phyloP scores from a whole-genome alignment of 306 rosid species.

The Glycyrrhiza uralensis region DNA sequence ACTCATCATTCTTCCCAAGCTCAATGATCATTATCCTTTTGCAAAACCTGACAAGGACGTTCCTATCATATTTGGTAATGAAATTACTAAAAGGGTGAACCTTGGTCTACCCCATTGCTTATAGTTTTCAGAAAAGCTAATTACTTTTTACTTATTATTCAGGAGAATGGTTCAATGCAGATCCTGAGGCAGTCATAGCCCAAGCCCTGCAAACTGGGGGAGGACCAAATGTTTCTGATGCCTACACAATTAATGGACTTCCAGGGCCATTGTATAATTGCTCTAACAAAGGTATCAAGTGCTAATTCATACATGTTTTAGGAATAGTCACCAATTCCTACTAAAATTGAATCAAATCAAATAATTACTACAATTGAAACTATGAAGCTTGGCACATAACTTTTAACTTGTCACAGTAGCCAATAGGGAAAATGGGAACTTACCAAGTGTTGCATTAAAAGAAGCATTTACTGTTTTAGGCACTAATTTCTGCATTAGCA shows the following conservation, averaged over 20 bases:
- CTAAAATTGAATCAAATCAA: not conserved
- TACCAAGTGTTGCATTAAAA: too few species aligned
- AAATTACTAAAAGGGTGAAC: not conserved
- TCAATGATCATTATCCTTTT: conserved; percentile 42
- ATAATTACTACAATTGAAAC: not conserved
- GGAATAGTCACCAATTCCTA: not conserved
- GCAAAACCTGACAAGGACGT: conserved; percentile 44
- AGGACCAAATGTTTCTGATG: conserved; percentile 71
- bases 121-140: not conserved
- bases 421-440: too few species aligned
- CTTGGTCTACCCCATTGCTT: not conserved
- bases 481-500: too few species aligned
- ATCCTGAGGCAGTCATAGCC: conserved; percentile 53
- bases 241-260: conserved; percentile 63
- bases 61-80: conserved; percentile 39
- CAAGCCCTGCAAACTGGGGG: conserved; percentile 60
- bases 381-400: too few species aligned
- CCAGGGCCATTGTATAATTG: conserved; percentile 63
- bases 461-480: not conserved
- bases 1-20: conserved; percentile 53
- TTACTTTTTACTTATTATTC: not conserved
- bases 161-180: conserved; percentile 77
- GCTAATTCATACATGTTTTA: not conserved
- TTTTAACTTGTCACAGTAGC: not conserved
- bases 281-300: conserved; percentile 49